Conservation (phyloP, 208 protist species). For the Wallacemonas rigidus region DNA sequence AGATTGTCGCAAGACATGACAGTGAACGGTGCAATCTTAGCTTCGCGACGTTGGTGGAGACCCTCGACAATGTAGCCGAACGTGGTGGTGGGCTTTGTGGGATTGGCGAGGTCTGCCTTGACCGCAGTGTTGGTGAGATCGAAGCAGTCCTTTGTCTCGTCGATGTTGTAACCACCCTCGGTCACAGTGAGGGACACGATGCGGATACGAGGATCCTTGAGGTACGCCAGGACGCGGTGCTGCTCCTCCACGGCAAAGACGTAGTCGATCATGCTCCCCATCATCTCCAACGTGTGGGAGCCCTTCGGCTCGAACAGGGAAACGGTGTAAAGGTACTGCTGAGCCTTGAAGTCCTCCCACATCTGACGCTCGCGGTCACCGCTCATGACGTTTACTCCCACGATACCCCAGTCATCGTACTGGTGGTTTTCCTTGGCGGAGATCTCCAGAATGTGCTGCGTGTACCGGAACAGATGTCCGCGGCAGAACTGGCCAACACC, state of each 20-base stretch:
- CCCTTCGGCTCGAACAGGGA: slow-evolving; percentile 33
- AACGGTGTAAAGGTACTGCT: slow-evolving; percentile 46
- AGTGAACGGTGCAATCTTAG: slow-evolving; percentile 32
- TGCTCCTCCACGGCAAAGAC: slow-evolving; percentile 39
- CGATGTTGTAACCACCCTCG: slow-evolving; percentile 56
- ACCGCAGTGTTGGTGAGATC: slow-evolving; percentile 29
- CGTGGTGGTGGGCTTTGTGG: slow-evolving; percentile 28
- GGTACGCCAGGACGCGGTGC: slow-evolving; percentile 27
- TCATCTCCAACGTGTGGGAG: slow-evolving; percentile 20
- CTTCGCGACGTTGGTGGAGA: slow-evolving; percentile 28
- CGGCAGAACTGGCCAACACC: slow-evolving; percentile 43
- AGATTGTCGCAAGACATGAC: slow-evolving; percentile 55
- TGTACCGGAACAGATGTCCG: slow-evolving; percentile 44
- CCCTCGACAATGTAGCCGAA: slow-evolving; percentile 50
- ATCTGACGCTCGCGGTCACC: slow-evolving; percentile 28
- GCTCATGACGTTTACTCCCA: slow-evolving; percentile 36
- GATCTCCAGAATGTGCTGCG: slow-evolving; percentile 38
- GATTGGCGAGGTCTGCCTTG: slow-evolving; percentile 29
- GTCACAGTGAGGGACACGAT: slow-evolving; percentile 49
- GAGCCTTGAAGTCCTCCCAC: slow-evolving; percentile 41
- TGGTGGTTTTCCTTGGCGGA: slow-evolving; percentile 27
- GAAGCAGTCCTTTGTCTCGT: slow-evolving; percentile 38
- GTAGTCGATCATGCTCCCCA: slow-evolving; percentile 40
- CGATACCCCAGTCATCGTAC: slow-evolving; percentile 39
- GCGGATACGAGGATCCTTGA: slow-evolving; percentile 33